Evolutionary conservation across 164 flowering plant species (phyloP).

Genomic region (Chimonanthus salicifolius): DNA sequence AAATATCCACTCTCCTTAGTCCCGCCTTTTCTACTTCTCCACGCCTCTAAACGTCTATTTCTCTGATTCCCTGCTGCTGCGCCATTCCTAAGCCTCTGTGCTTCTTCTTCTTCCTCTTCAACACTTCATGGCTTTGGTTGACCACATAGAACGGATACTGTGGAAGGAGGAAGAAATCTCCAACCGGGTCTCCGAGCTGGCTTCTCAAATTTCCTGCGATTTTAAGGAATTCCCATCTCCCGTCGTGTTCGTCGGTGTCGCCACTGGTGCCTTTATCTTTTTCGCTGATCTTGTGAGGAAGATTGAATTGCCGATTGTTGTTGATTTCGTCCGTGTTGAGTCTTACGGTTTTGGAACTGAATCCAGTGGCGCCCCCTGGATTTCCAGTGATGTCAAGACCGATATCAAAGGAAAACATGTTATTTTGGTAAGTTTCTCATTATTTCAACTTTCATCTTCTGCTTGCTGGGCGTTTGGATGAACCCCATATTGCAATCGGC

Average conservation of each 20-base stretch:
- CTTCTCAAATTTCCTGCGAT: constrained; percentile 45
- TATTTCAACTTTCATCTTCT: background rate
- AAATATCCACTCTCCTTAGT: no score
- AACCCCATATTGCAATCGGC: background rate
- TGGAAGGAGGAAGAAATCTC: constrained; percentile 51
- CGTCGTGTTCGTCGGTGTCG: constrained; percentile 64
- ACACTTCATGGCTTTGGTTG: constrained; percentile 27
- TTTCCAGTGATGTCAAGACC: constrained; percentile 61
- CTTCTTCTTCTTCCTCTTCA: background rate
- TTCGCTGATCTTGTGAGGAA: constrained; percentile 63
- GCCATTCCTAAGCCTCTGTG: no score
- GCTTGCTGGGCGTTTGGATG: background rate
- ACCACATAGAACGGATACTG: constrained; percentile 55
- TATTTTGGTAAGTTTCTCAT: constrained; percentile 44
- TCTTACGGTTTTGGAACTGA: constrained; percentile 79
- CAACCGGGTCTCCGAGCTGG: constrained; percentile 51
- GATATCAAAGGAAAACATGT: constrained; percentile 69
- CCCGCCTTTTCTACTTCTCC: no score
- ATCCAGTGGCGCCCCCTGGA: constrained; percentile 52
- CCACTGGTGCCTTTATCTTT: constrained; percentile 89
- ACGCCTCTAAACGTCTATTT: no score
- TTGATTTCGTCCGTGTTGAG: constrained; percentile 64
- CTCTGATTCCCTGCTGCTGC: no score
- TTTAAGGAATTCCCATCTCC: constrained; percentile 27
- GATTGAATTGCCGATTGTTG: constrained; percentile 44